These are phyloP conservation scores for Saccharomycopsis oosterbeekiorum DNA, from an alignment of 805 yeast species.

Conservation along the genomic window DNA sequence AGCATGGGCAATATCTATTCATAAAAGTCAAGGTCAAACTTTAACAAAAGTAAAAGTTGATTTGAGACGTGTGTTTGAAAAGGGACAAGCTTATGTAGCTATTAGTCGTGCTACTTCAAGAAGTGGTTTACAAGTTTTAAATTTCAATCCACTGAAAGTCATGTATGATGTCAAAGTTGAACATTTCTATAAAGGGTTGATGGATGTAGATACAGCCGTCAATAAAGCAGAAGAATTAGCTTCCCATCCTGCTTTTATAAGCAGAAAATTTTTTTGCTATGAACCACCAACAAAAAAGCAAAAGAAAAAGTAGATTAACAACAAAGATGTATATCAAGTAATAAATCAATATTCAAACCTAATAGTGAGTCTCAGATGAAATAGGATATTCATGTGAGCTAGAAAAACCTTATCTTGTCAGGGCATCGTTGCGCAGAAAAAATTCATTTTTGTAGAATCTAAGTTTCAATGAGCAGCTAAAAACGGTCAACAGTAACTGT, in stretches of 20 bases:
- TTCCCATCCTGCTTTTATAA: conserved; percentile 30
- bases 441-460: background rate
- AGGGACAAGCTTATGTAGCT: conserved; percentile 95
- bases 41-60: conserved; percentile 69
- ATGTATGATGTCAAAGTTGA: conserved; percentile 62
- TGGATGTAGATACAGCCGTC: conserved; percentile 28
- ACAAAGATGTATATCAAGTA: background rate
- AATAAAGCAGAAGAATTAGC: conserved; percentile 33
- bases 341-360: background rate
- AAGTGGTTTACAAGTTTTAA: conserved; percentile 70
- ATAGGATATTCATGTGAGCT: background rate
- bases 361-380: background rate
- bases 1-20: conserved; percentile 95
- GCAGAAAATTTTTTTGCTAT: conserved; percentile 33
- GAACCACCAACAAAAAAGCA: conserved; percentile 12
- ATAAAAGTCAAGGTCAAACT: conserved; percentile 93
- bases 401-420: background rate
- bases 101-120: conserved; percentile 81
- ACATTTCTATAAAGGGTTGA: conserved; percentile 51
- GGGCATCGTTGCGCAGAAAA: background rate
- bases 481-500: background rate
- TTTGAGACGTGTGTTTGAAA: conserved; percentile 65
- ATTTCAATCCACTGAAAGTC: conserved; percentile 57
- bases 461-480: background rate
- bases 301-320: background rate